Conservation (phyloP, 768 basidiomycete genomes). For the Terana coerulea region DNA sequence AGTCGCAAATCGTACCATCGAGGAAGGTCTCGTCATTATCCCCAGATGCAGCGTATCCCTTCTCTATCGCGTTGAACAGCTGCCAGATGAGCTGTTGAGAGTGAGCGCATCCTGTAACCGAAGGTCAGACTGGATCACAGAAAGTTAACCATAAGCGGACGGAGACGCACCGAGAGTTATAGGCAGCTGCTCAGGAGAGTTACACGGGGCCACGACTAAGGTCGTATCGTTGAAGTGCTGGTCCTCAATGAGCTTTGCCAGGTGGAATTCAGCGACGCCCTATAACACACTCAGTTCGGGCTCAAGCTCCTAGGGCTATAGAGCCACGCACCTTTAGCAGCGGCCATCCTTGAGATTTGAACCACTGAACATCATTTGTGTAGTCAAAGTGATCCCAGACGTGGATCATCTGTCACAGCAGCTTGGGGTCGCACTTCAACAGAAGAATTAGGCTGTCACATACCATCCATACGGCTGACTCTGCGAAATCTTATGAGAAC, state of each 20-base stretch:
- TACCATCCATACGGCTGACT: conserved; percentile 76
- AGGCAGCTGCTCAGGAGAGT: conserved; percentile 69
- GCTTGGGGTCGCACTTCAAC: too few species aligned
- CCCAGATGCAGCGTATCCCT: conserved; percentile 62
- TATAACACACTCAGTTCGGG: conserved; percentile 22
- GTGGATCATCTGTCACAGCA: conserved; percentile 68
- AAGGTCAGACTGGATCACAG: not conserved
- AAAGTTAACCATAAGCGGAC: too few species aligned
- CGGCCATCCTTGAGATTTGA: conserved; percentile 69
- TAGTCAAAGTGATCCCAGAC: conserved; percentile 81
- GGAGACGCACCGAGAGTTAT: conserved; percentile 60
- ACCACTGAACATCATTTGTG: conserved; percentile 66
- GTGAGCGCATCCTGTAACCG: conserved; percentile 76
- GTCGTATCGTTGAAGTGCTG: conserved; percentile 63
- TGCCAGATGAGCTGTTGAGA: conserved; percentile 79
- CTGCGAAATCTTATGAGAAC: too few species aligned
- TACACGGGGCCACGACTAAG: conserved; percentile 69
- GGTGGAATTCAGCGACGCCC: conserved; percentile 67
- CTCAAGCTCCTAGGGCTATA: not conserved
- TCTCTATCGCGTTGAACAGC: conserved; percentile 67
- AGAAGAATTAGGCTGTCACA: not conserved
- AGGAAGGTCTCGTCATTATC: conserved; percentile 64
- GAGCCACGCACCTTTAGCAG: conserved; percentile 55
- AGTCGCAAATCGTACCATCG: conserved; percentile 33
- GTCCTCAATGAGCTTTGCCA: conserved; percentile 68